These are phyloP conservation scores for Glycine soja DNA, from an alignment of 306 rosid species.

Conservation along the genomic window DNA sequence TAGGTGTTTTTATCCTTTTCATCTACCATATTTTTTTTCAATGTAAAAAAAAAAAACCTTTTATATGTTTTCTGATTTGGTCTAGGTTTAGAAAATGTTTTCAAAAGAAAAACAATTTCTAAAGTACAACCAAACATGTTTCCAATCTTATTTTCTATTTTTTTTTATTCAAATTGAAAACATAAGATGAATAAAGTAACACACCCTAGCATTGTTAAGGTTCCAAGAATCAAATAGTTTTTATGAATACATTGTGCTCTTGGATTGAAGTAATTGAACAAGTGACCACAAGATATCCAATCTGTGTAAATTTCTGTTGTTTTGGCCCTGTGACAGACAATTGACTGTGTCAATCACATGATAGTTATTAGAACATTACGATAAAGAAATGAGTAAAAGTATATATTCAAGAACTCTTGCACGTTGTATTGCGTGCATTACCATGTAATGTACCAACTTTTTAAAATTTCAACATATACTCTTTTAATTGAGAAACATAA, in stretches of 20 bases:
- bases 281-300: slow-evolving; percentile 96
- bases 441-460: not conserved
- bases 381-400: not conserved
- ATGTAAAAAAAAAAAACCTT: not conserved
- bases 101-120: not conserved
- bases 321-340: slow-evolving; percentile 72
- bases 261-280: slow-evolving; percentile 89
- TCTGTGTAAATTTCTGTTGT: slow-evolving; percentile 80
- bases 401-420: slow-evolving; percentile 10
- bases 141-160: not conserved
- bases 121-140: not conserved
- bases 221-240: slow-evolving; percentile 44
- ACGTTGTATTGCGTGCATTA: not conserved
- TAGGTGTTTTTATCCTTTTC: not conserved
- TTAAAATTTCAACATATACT: not conserved
- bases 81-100: not conserved
- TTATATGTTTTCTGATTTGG: not conserved
- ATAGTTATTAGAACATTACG: not conserved
- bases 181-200: not conserved
- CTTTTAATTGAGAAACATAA: not conserved
- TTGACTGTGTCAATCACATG: slow-evolving; percentile 30
- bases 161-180: not conserved
- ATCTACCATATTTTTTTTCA: not conserved
- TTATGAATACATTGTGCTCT: slow-evolving; percentile 52
- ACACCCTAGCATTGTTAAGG: slow-evolving; percentile 3